These are phyloP conservation scores for Erythrophleum ivorense DNA, from an alignment of 331 rosid species.

Conservation along the genomic window DNA sequence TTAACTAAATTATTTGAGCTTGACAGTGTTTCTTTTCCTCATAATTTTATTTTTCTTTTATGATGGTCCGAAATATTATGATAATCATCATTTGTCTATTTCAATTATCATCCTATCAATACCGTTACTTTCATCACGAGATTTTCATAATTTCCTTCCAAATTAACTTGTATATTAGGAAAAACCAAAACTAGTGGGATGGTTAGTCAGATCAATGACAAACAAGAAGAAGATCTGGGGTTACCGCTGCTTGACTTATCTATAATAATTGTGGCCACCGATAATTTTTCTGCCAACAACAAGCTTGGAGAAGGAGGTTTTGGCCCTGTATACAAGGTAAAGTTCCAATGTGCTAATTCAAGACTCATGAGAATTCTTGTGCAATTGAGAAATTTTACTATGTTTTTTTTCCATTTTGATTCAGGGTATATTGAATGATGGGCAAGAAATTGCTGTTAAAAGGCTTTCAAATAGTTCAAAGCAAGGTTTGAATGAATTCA, in stretches of 20 bases:
- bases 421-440: conserved; percentile 18
- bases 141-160: not conserved
- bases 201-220: not conserved
- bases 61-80: not conserved
- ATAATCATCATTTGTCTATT: not conserved
- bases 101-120: not conserved
- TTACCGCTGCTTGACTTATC: not conserved
- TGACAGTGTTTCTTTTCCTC: not conserved
- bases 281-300: not conserved
- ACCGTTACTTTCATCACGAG: not conserved
- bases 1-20: too few relatives aligned
- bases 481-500: not conserved
- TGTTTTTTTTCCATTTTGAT: not conserved
- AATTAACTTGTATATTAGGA: not conserved
- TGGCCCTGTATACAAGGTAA: not conserved
- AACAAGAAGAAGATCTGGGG: not conserved
- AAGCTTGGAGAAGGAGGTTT: conserved; percentile 11
- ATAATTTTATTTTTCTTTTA: not conserved
- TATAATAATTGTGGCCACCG: not conserved
- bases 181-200: not conserved
- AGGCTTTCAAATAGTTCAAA: not conserved
- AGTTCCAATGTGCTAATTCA: not conserved
- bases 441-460: conserved; percentile 3
- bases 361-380: too few relatives aligned
- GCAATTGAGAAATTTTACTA: not conserved